Evolutionary conservation across 139 green algal species (phyloP).

Genomic region (Tetradesmus lagerheimii): DNA sequence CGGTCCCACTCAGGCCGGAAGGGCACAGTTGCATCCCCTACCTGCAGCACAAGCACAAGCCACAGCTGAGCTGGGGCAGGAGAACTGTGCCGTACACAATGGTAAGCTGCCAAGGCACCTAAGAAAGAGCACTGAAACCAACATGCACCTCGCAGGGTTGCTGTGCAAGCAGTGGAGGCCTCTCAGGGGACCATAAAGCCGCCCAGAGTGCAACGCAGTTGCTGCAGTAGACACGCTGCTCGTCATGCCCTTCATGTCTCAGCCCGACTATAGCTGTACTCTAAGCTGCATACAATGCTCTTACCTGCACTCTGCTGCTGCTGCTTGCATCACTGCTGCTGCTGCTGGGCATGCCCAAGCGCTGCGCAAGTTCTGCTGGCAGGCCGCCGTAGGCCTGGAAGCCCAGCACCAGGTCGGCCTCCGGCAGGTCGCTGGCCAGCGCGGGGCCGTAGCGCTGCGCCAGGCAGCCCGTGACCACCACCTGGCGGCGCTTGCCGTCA

Average conservation of each 20-base stretch:
- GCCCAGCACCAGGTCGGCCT: slow-evolving; percentile 89
- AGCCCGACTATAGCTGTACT: too few species aligned
- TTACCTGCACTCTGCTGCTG: slow-evolving; percentile 30
- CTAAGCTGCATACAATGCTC: not conserved
- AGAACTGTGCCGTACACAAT: too few species aligned
- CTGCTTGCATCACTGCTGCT: slow-evolving; percentile 2
- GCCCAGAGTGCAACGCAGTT: not conserved
- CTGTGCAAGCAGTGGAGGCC: not conserved
- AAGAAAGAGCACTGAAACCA: not conserved
- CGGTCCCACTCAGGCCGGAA: slow-evolving; percentile 87
- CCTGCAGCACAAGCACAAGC: slow-evolving; percentile 53
- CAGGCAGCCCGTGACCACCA: slow-evolving; percentile 93
- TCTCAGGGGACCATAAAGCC: not conserved
- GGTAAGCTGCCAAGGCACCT: not conserved
- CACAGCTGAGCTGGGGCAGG: too few species aligned
- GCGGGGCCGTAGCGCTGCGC: slow-evolving; percentile 88
- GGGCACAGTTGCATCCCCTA: slow-evolving; percentile 84
- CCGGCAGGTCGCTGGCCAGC: slow-evolving; percentile 83
- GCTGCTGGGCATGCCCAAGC: slow-evolving; percentile 58
- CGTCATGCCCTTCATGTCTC: too few species aligned
- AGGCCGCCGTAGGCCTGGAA: slow-evolving; percentile 83
- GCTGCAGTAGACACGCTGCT: not conserved
- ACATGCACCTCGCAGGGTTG: not conserved
- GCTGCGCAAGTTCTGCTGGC: slow-evolving; percentile 55
- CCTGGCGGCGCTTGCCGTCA: slow-evolving; percentile 64